Evolutionary conservation across 495 filamentous ascomycete species (phyloP), one percentile per base, ranked within the genome.

Genomic region (Schizothecium vesticola): DNA sequence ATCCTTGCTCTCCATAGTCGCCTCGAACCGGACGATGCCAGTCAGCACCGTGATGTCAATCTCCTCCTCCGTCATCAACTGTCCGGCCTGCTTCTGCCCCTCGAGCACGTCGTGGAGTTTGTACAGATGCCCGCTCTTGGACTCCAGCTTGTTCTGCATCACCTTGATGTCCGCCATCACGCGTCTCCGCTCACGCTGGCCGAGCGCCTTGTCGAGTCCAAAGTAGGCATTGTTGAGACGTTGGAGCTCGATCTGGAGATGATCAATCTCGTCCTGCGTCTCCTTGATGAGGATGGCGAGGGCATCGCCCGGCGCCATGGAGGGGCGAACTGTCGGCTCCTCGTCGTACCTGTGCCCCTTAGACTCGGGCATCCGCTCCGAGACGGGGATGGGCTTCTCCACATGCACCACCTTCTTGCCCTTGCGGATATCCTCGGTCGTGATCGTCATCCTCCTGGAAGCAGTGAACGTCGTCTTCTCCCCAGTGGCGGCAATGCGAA

Each of bases 71-170:
- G 80, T 87, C 82, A 94, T 89, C 63, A 88, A 80, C 67, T 86
- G 84, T 1, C 87, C 88, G 23, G 83, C 81, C 63, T 82, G 76
- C 80, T 90, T 91, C 74, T 91, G 89, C 10, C 90, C 92, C 75
- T 97, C 94, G 10, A 96, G 84, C 9, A 97, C 93, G 73, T 98
- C 94, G 68, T 96, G 93, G 8, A 97, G 82, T 9, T 87, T 85
- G 75, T 97, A 97, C 56, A 97, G 89, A 74, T 96, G 91, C 67
- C 93, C 91, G n/a, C 88, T 86, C 77, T 94, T 94, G 68, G 83
- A 81, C 74, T 95, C 91, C 56, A 94, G 87, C 64, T 86, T 84
- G 61, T 81, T 81, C 43, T 90, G 75, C 26, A 94, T 69, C 66
- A 82, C 81, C 71, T 89, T 85, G 55, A 96, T 90, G 70, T 89